Evolutionary conservation across 2,329 filamentous ascomycete species (phyloP), one percentile per base, ranked within the genome.

Genomic region (Aureobasidium vineae): DNA sequence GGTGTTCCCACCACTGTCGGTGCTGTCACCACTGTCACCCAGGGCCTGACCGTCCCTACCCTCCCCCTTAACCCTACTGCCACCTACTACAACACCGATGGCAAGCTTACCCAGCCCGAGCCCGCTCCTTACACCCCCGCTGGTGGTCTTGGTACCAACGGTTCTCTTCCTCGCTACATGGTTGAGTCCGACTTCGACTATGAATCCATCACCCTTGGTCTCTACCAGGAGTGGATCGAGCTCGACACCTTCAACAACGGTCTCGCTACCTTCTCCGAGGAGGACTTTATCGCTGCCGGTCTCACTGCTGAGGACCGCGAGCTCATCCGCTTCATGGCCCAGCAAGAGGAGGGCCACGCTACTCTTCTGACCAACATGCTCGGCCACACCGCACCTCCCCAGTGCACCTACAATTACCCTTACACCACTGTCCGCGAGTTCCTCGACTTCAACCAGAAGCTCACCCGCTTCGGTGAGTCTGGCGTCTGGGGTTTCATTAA

Each of bases 191-290:
- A 96, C 73, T 95, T 92, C 73, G 91, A 95, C 76, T 95, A 89
- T 74, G 84, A 94, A 75, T 92, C 90, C 0, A 82, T 95, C 36
- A 84, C 87, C 0, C 81, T 95, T 15, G 90, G 85, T 15, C 80
- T 94, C 0, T 93, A 94, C 74, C 89, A 92, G 72, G 91, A 95
- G 77, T 95, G 86, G 84, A 92, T 94, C 64, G 90, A 95, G 78
- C 82, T 95, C 1, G 91, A 95, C 74, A 82, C 92, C 16, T 95
- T 95, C 83, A 87, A 90, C 76, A 87, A 89, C 73, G 90, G 89
- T 16, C 82, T 95, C 3, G 86, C 85, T 0, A 85, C 81, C 0
- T 95, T 91, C 77, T 86, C 85, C 1, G 85, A 82, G 0, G 81
- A 85, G 38, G 89, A 95, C 19, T 95, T 93, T 70, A 80, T 85